Evolutionary conservation across 768 basidiomycete species (phyloP).

Genomic region (Termitomyces sp.): DNA sequence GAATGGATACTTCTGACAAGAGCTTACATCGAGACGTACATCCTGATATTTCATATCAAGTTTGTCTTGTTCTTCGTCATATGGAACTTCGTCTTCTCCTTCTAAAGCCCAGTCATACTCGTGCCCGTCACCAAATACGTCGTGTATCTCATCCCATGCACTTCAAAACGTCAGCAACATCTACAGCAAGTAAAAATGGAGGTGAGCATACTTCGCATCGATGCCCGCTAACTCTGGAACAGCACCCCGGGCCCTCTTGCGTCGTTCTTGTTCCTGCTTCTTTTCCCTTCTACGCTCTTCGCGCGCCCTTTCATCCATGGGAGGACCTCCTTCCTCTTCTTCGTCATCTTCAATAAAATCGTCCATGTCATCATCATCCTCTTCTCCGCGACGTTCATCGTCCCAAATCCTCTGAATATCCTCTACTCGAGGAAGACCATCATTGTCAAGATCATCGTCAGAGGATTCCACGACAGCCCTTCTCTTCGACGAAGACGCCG

Average conservation of each 20-base stretch:
- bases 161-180: constrained; percentile 36
- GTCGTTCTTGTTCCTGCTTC: constrained; percentile 64
- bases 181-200: constrained; percentile 3
- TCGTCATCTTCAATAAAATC: constrained; percentile 84
- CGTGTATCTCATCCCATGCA: constrained; percentile 93
- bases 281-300: constrained; percentile 73
- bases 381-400: constrained; percentile 64
- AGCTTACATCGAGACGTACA: constrained; percentile 39
- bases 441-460: constrained; percentile 71
- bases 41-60: constrained; percentile 84
- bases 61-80: constrained; percentile 50
- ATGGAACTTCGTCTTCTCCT: constrained; percentile 68
- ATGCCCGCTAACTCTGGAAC: constrained; percentile 76
- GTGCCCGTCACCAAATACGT: constrained; percentile 94
- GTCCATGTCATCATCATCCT: constrained; percentile 76
- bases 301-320: constrained; percentile 72
- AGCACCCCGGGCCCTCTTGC: constrained; percentile 59
- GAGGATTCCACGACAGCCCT: constrained; percentile 66
- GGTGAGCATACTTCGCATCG: constrained; percentile 69
- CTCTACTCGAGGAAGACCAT: constrained; percentile 54
- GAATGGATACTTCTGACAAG: neutral
- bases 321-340: constrained; percentile 69
- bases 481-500: constrained; percentile 58
- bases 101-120: constrained; percentile 95
- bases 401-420: constrained; percentile 82